Conservation (phyloP, 371 early-diverging fungal species). For the Rhizopus microsporus region DNA sequence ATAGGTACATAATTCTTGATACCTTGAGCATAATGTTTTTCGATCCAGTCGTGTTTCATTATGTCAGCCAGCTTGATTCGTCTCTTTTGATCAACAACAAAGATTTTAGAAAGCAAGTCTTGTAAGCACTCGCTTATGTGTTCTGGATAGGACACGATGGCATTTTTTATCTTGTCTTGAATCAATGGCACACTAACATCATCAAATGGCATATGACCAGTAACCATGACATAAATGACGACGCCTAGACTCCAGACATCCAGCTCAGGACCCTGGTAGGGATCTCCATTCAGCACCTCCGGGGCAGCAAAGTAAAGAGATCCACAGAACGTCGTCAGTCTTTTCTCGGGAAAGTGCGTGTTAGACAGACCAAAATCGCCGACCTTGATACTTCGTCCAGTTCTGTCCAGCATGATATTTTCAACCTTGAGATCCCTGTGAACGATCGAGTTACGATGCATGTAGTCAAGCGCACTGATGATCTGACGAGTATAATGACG, state of each 20-base stretch:
- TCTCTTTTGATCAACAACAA: conserved; percentile 67
- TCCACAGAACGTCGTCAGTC: conserved; percentile 93
- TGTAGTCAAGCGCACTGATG: conserved; percentile 88
- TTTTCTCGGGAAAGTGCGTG: conserved; percentile 77
- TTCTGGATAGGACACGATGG: conserved; percentile 78
- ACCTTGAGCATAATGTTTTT: conserved; percentile 58
- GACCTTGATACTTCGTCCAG: conserved; percentile 83
- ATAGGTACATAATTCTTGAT: conserved; percentile 62
- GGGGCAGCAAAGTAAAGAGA: conserved; percentile 97
- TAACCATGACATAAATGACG: conserved; percentile 91
- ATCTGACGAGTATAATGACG: conserved; percentile 92
- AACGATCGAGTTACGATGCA: conserved; percentile 94
- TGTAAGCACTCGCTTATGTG: conserved; percentile 76
- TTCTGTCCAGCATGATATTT: conserved; percentile 87
- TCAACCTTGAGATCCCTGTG: conserved; percentile 98
- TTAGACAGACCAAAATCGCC: conserved; percentile 97
- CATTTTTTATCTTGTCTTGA: conserved; percentile 90
- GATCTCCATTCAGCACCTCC: conserved; percentile 84
- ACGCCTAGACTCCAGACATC: conserved; percentile 97
- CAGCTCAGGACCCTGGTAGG: conserved; percentile 93
- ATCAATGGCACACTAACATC: conserved; percentile 87
- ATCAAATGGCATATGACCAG: conserved; percentile 95
- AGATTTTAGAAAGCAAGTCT: conserved; percentile 73
- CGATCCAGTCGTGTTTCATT: conserved; percentile 79
- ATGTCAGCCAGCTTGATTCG: conserved; percentile 78